Percentiles rank a stretch among this genome's conserved stretches.
Evolutionary conservation across 129 eudicot species (phyloP).

Genomic region (sunflower (Helianthus annuus)): DNA sequence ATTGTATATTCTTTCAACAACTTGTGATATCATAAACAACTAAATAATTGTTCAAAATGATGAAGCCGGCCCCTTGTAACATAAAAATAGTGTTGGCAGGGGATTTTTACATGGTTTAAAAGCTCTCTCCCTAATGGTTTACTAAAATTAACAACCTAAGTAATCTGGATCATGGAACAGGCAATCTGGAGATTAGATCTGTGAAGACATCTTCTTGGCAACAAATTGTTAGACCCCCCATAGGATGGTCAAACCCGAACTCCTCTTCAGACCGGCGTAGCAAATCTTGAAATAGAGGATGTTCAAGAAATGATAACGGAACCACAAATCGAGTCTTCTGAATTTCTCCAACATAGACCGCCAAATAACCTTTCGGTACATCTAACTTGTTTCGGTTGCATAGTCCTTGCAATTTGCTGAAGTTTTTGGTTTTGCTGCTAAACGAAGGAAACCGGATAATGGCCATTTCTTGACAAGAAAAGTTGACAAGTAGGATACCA

Average conservation of each 20-base stretch:
- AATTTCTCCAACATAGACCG: conserved; percentile 63
- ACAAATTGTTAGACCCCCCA: conserved; percentile 80
- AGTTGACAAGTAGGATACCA: background rate
- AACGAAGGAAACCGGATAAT: conserved; percentile 40
- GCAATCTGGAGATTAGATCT: conserved; percentile 46
- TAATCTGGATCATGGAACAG: conserved; percentile 25
- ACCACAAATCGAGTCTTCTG: conserved; percentile 61
- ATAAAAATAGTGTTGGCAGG: conserved; percentile 24
- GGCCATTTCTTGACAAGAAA: conserved; percentile 24
- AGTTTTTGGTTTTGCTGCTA: conserved; percentile 28
- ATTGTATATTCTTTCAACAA: conserved; percentile 22
- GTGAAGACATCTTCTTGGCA: conserved; percentile 59
- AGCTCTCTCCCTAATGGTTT: conserved; percentile 29
- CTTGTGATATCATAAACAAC: conserved; percentile 6
- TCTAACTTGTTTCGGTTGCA: conserved; percentile 30
- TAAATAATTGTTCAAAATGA: conserved; percentile 7
- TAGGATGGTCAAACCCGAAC: conserved; percentile 63
- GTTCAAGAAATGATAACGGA: conserved; percentile 59
- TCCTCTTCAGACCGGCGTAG: conserved; percentile 60
- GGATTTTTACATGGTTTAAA: conserved; percentile 31
- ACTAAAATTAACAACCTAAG: background rate
- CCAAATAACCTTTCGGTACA: conserved; percentile 66
- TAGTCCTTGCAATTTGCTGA: conserved; percentile 34
- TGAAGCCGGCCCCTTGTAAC: conserved; percentile 8
- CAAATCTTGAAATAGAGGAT: conserved; percentile 61